Base-by-base conservation (phyloP, 1,284 basidiomycete genomes). In the Tylopilus sp. region DNA sequence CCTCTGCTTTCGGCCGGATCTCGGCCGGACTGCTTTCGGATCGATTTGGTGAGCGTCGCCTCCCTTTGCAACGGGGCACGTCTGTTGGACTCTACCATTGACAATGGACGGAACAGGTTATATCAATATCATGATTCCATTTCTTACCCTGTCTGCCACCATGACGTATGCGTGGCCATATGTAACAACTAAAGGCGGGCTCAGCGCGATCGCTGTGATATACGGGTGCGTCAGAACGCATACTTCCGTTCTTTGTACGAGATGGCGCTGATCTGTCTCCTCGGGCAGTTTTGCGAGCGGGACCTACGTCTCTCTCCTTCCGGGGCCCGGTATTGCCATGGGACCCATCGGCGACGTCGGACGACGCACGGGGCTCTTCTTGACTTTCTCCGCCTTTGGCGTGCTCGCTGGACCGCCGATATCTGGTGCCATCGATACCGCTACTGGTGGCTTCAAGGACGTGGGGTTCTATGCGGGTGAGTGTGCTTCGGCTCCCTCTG, bases 261-360 rank as follows among this genome's bases (percentile, higher is more conserved):
- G n/a, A n/a, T n/a, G n/a, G 39, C 55, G 59, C 28, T 26, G 8
- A 43, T 35, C 18, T 7, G 4, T 78, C 28, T 71, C 77, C 10
- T 69, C 62, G 9, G 78, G 79, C 54, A 82, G 80, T 1, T 71
- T 78, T 41, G 62, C 74, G 0, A 77, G 73, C 4, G 85, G 85
- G 3, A 71, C 77, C 0, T 85, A 78, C 50, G 74, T 79, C 9
- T 77, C 78, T 1, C 68, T 84, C 11, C 57, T 83, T 20, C 61
- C 74, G 0, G 71, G 75, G 20, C 84, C 85, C 1, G 70, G 80
- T 34, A 77, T 85, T 52, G 69, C 73, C 3, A 73, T 88, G 65
- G 85, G 86, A 1, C 73, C 74, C 0, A 71, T 74, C 2, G 67
- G 68, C n/a, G 81, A 85, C 57, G 73, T 84, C 7, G 84, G 84